Base-by-base conservation (phyloP, 208 protist genomes). In the Crithidia bombi region DNA sequence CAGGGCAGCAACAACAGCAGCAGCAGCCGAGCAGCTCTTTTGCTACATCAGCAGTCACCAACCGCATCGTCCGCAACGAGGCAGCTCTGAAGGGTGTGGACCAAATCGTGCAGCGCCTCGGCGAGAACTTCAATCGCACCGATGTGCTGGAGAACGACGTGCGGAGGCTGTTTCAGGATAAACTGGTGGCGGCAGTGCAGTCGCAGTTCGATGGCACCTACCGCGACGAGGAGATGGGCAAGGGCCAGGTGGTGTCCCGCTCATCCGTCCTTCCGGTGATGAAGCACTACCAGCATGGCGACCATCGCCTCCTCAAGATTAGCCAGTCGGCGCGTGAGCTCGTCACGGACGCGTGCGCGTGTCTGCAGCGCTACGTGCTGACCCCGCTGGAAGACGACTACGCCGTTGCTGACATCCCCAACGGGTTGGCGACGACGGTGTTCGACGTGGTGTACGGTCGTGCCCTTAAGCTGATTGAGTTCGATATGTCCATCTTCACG, bases 211-310 rank as follows among this genome's bases (percentile, higher is more conserved):
- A 84, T 35, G 65, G 64, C 10, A 74, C 82, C 7, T 86, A 90
- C 59, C 78, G 71, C 26, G 84, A 92, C 33, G 91, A 94, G 52
- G 86, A 89, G 58, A 47, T 82, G 26, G 77, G 78, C 9, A 82
- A 86, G 38, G 67, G 58, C 3, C 80, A 58, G 43, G 52, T 51
- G 23, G 28, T 43, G 7, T 43, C 69, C 23, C 61, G 69, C 57
- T 57, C 64, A 10, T 64, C 49, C 36, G 36, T 81, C 41, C 26
- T 76, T 5, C 67, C 75, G 17, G 51, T 88, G 43, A 43, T 87
- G 51, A 89, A 86, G 70, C 86, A 91, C 63, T 96, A 96, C 75
- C 86, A 94, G 73, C 82, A 76, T 39, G 85, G 88, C n/a, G 71
- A 75, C 50, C 88, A 96, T 69, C 73, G 61, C 1, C 61, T 94